phyloP scores from a whole-genome alignment of 495 filamentous ascomycete species.

The Bathelium albidoporum region DNA sequence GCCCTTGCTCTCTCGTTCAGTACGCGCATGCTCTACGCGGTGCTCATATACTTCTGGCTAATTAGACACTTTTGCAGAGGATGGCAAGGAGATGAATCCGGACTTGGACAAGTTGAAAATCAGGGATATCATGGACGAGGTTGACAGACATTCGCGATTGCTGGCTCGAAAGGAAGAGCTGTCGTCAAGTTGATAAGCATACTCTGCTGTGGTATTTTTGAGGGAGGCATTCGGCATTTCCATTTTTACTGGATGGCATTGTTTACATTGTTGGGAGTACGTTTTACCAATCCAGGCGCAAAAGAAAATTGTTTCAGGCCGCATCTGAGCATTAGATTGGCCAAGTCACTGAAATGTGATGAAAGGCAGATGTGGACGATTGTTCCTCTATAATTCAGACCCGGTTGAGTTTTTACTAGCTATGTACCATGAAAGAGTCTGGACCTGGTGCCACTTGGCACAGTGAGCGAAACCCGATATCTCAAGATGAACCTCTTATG shows the following conservation, averaged over 20 bases:
- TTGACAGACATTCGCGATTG: conserved; percentile 74
- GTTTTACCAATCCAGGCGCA: no score
- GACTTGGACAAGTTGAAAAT: conserved; percentile 69
- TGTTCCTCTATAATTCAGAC: no score
- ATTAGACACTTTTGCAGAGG: conserved; percentile 46
- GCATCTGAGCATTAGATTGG: background rate
- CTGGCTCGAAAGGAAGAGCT: conserved; percentile 76
- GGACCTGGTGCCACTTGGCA: background rate
- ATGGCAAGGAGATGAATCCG: conserved; percentile 66
- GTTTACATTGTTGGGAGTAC: no score
- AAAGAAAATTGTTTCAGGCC: background rate
- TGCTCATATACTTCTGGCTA: background rate
- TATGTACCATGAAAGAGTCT: background rate
- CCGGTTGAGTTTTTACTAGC: background rate
- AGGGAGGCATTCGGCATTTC: background rate
- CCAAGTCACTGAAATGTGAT: no score
- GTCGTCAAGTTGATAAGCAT: background rate
- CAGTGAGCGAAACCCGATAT: background rate
- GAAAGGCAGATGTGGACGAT: no score
- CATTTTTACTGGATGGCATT: no score
- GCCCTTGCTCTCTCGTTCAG: conserved; percentile 70
- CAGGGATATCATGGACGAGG: conserved; percentile 76
- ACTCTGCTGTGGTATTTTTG: background rate
- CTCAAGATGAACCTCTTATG: background rate
- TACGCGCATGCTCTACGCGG: conserved; percentile 37